These are phyloP conservation scores for Boletus rufocinnamomeus DNA, from an alignment of 768 basidiomycete species.

Conservation along the genomic window DNA sequence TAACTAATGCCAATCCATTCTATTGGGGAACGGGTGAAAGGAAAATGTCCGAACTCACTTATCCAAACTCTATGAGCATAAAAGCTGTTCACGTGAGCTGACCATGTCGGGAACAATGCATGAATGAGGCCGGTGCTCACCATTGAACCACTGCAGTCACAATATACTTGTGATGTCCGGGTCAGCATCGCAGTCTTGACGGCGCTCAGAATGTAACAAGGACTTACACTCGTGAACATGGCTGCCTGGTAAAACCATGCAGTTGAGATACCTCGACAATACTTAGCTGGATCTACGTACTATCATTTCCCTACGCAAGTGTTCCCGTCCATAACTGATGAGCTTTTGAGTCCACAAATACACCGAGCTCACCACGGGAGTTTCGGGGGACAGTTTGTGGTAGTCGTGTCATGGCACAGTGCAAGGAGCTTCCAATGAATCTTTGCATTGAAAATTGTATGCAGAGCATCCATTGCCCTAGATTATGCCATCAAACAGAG, in stretches of 20 bases:
- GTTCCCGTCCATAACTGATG: not conserved
- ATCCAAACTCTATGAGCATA: constrained; percentile 19
- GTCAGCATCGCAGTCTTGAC: not conserved
- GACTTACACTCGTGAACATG: constrained; percentile 2
- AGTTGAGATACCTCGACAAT: not conserved
- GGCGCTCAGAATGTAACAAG: not conserved
- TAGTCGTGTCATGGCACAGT: not conserved
- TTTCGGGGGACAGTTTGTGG: no score
- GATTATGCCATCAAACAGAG: no score
- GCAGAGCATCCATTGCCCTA: no score
- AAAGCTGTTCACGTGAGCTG: constrained; percentile 2
- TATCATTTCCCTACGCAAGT: not conserved
- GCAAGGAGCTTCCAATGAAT: constrained; percentile 5
- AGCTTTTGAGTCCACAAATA: not conserved
- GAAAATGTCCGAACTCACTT: not conserved
- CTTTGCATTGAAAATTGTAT: no score
- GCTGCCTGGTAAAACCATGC: not conserved
- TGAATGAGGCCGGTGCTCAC: not conserved
- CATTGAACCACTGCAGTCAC: constrained; percentile 12
- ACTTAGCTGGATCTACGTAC: not conserved
- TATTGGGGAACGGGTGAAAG: not conserved
- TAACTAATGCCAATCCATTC: not conserved
- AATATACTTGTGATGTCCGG: not conserved
- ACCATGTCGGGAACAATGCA: not conserved
- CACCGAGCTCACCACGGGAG: constrained; percentile 4